Evolutionary conservation across 2,329 filamentous ascomycete genomes (phyloP).

Genomic region (Tolypocladium endophyticum): DNA sequence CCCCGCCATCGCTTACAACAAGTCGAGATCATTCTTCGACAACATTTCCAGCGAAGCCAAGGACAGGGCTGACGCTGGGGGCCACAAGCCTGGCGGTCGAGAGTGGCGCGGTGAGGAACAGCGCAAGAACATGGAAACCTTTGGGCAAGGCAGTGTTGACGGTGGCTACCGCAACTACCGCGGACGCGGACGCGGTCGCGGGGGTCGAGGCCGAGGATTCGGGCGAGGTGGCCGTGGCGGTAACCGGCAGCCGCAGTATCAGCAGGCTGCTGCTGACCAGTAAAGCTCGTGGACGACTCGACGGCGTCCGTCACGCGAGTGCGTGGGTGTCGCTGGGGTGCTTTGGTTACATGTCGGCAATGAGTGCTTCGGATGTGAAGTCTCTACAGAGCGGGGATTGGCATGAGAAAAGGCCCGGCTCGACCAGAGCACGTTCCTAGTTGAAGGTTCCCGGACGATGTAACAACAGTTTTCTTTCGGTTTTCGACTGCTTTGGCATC

Average conservation of each 20-base stretch:
- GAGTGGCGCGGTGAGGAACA: slow-evolving; percentile 91
- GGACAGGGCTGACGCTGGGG: slow-evolving; percentile 67
- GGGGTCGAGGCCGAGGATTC: slow-evolving; percentile 34
- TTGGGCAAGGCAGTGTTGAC: slow-evolving; percentile 92
- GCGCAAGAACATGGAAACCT: slow-evolving; percentile 93
- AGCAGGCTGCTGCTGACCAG: slow-evolving; percentile 15
- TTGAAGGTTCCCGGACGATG: slow-evolving; percentile 11
- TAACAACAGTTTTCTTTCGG: slow-evolving; percentile 15
- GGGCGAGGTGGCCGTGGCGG: slow-evolving; percentile 30
- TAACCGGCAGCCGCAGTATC: slow-evolving; percentile 20
- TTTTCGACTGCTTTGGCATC: slow-evolving; percentile 2
- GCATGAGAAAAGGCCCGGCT: background rate
- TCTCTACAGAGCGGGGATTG: background rate
- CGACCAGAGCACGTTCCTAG: background rate
- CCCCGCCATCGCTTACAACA: slow-evolving; percentile 63
- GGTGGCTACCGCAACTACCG: slow-evolving; percentile 67
- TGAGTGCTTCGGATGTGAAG: background rate
- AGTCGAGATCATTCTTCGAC: slow-evolving; percentile 86
- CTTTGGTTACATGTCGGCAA: background rate
- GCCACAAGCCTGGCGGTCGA: slow-evolving; percentile 61
- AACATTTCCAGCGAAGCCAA: slow-evolving; percentile 93
- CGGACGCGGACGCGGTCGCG: slow-evolving; percentile 66
- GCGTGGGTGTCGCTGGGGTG: background rate
- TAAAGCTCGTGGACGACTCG: slow-evolving; percentile 6
- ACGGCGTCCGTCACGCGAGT: background rate